phyloP scores from a whole-genome alignment of 768 basidiomycete species.

The Mycena capillaripes region DNA sequence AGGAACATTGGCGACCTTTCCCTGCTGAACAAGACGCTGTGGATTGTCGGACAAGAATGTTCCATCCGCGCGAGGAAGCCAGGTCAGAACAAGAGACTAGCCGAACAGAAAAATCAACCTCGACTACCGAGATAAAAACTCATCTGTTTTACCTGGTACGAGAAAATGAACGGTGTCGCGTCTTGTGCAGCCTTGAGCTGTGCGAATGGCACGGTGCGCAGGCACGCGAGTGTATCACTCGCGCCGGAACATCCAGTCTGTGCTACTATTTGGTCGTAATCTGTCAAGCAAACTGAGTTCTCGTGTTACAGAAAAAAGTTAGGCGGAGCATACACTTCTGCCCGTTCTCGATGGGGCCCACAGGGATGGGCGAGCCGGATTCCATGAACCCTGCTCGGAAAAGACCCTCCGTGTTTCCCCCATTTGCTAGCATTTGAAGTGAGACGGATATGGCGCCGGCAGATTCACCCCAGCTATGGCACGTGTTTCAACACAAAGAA shows the following conservation, averaged over 20 bases:
- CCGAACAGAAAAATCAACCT: neutral
- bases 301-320: neutral
- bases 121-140: neutral
- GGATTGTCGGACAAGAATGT: conserved; percentile 49
- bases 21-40: conserved; percentile 57
- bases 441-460: conserved; percentile 68
- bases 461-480: conserved; percentile 55
- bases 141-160: conserved; percentile 51
- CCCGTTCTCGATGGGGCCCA: conserved; percentile 57
- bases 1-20: conserved; percentile 50
- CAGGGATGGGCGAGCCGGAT: conserved; percentile 61
- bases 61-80: conserved; percentile 44
- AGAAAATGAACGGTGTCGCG: conserved; percentile 52
- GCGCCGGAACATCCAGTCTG: conserved; percentile 48
- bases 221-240: conserved; percentile 56
- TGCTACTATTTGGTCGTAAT: conserved; percentile 59
- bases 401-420: conserved; percentile 58
- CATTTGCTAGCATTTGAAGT: conserved; percentile 64
- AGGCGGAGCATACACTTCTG: conserved; percentile 47
- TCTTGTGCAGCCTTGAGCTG: conserved; percentile 56
- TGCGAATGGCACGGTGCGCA: conserved; percentile 54
- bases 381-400: conserved; percentile 68
- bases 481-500: neutral
- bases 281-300: neutral
- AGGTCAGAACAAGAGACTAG: conserved; percentile 61